A percentile compares a stretch with the other conserved stretches of the same genome.
phyloP scores from a whole-genome alignment of 192 early-diverging fungal genomes.

The Podila epigama region DNA sequence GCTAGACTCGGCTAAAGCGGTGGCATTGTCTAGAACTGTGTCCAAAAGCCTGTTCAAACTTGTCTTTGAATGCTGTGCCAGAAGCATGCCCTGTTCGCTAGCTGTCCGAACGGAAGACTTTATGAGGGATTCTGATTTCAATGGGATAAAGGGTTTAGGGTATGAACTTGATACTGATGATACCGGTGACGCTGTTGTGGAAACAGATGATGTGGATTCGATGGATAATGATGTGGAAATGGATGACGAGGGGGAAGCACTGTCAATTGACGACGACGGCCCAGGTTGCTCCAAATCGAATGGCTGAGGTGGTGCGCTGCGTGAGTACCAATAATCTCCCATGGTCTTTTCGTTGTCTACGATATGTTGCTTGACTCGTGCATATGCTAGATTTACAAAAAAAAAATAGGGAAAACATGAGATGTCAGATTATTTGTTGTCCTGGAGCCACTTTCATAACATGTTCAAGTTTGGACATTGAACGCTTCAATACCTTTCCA shows the following conservation, averaged over 20 bases:
- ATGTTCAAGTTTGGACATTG: not conserved
- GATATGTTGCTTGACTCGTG: not conserved
- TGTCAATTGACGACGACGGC: not conserved
- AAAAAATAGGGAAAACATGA: not conserved
- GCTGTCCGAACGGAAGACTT: not conserved
- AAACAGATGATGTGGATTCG: not conserved
- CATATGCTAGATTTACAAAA: no score
- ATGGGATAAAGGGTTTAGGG: no score
- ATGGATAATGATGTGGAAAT: not conserved
- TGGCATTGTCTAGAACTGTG: constrained; percentile 15
- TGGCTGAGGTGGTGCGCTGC: not conserved
- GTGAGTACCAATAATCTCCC: not conserved
- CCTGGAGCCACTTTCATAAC: no score
- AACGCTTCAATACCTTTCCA: not conserved
- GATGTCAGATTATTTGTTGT: no score
- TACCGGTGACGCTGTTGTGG: not conserved
- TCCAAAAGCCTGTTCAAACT: constrained; percentile 6
- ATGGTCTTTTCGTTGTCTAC: not conserved
- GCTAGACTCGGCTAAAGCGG: constrained; percentile 13
- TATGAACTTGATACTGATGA: not conserved
- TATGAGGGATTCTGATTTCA: not conserved
- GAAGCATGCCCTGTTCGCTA: constrained; percentile 4
- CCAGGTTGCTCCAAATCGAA: not conserved
- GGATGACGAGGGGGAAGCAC: not conserved
- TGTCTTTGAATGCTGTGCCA: constrained; percentile 9